phyloP scores from a whole-genome alignment of 306 rosid genomes.

The Lupinus albus region DNA sequence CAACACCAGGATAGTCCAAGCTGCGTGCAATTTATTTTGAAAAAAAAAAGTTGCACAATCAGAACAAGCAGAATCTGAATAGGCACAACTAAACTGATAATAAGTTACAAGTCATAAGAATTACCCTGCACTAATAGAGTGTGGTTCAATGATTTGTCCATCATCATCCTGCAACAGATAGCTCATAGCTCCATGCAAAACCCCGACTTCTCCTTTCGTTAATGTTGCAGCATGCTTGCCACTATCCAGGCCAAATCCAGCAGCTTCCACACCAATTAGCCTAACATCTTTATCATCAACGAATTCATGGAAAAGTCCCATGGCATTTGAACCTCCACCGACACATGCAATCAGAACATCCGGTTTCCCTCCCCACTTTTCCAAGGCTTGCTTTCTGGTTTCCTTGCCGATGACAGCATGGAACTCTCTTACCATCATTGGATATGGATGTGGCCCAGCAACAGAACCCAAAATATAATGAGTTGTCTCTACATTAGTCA shows the following conservation, averaged over 20 bases:
- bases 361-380: constrained; percentile 96
- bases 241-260: constrained; percentile 89
- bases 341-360: constrained; percentile 89
- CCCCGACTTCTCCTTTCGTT: constrained; percentile 87
- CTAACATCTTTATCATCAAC: constrained; percentile 75
- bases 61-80: constrained; percentile 27
- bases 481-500: constrained; percentile 96
- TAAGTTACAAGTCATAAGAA: constrained; percentile 24
- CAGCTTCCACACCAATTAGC: constrained; percentile 93
- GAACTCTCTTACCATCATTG: constrained; percentile 97
- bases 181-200: constrained; percentile 98
- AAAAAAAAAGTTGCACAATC: constrained; percentile 35
- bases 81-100: constrained; percentile 19
- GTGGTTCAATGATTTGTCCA: constrained; percentile 96
- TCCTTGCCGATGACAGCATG: constrained; percentile 92
- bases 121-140: constrained; percentile 98
- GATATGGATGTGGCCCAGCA: constrained; percentile 98
- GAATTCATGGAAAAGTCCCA: constrained; percentile 90
- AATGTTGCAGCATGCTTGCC: constrained; percentile 98
- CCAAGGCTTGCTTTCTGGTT: constrained; percentile 90
- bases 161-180: constrained; percentile 93
- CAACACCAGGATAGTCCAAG: constrained; percentile 98
- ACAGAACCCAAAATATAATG: constrained; percentile 97
- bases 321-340: constrained; percentile 98
- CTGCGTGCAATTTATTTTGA: not conserved